These are phyloP conservation scores for Coprinopsis marcescibilis DNA, from an alignment of 768 basidiomycete genomes.

Conservation along the genomic window DNA sequence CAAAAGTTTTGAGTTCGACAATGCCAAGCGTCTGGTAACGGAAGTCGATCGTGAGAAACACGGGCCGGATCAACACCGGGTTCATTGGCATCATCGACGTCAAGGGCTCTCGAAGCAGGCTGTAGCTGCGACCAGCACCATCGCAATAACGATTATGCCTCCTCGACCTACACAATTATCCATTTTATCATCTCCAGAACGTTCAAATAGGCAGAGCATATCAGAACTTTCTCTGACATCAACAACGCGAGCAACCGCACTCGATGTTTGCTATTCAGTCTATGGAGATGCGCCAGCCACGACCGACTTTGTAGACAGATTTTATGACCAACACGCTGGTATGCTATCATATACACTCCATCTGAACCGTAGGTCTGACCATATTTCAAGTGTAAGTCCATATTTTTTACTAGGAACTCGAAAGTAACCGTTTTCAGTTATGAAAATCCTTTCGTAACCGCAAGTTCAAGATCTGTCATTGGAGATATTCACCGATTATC, in stretches of 20 bases:
- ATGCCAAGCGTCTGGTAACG: neutral
- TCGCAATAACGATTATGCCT: neutral
- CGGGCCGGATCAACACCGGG: neutral
- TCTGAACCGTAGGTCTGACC: slow-evolving; percentile 9
- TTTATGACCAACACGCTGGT: slow-evolving; percentile 72
- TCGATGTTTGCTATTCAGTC: slow-evolving; percentile 67
- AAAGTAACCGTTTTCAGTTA: slow-evolving; percentile 39
- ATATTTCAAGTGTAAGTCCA: slow-evolving; percentile 34
- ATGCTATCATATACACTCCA: slow-evolving; percentile 23
- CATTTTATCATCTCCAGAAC: neutral
- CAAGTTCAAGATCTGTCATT: slow-evolving; percentile 67
- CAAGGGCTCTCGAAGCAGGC: neutral
- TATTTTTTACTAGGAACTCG: slow-evolving; percentile 3
- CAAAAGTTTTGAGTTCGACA: slow-evolving; percentile 19
- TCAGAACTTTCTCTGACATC: slow-evolving; percentile 31
- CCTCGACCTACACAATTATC: neutral
- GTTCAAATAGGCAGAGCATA: slow-evolving; percentile 11
- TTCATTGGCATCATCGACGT: neutral
- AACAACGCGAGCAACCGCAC: slow-evolving; percentile 49
- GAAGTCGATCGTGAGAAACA: neutral
- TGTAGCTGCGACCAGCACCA: neutral
- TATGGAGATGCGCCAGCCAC: slow-evolving; percentile 53
- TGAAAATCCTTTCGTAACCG: slow-evolving; percentile 75
- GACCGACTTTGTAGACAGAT: slow-evolving; percentile 48
- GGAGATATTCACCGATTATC: slow-evolving; percentile 64